These are phyloP conservation scores for Spathaspora passalidarum DNA, from an alignment of 805 yeast species.

Conservation along the genomic window DNA sequence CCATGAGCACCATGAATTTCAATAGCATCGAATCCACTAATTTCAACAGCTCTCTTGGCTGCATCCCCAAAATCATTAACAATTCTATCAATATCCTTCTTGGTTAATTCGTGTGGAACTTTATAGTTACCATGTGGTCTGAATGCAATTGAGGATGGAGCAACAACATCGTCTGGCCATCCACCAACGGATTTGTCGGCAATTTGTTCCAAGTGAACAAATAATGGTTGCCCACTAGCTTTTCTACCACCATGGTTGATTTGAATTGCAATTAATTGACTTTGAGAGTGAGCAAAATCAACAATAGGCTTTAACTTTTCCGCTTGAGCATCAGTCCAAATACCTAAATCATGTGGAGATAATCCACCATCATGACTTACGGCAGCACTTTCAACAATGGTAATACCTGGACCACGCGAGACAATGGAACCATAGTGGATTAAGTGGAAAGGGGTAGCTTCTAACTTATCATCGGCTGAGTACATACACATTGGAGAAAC, in stretches of 20 bases:
- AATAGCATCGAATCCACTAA: conserved; percentile 59
- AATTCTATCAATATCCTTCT: conserved; percentile 38
- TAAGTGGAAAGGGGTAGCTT: conserved; percentile 46
- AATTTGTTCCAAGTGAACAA: conserved; percentile 25
- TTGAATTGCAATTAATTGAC: conserved; percentile 49
- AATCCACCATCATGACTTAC: conserved; percentile 41
- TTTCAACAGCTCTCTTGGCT: conserved; percentile 46
- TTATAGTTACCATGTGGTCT: conserved; percentile 25
- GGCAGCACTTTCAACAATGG: conserved; percentile 45
- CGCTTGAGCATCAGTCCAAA: conserved; percentile 52
- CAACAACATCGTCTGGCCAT: conserved; percentile 42
- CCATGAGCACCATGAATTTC: conserved; percentile 70
- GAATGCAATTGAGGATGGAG: conserved; percentile 40
- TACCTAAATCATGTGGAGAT: conserved; percentile 45
- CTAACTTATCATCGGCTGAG: conserved; percentile 38
- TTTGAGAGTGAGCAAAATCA: conserved; percentile 45
- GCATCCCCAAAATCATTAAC: conserved; percentile 42
- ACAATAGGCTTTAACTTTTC: conserved; percentile 34
- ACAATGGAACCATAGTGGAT: conserved; percentile 49
- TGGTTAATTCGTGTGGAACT: conserved; percentile 43
- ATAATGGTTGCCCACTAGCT: conserved; percentile 29
- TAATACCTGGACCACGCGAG: conserved; percentile 47
- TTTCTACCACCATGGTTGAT: conserved; percentile 57
- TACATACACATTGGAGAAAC: conserved; percentile 59
- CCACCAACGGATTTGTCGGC: conserved; percentile 36